Conservation (phyloP, 225 moss, liverwort and hornwort genomes). For the Polytrichum commune region DNA sequence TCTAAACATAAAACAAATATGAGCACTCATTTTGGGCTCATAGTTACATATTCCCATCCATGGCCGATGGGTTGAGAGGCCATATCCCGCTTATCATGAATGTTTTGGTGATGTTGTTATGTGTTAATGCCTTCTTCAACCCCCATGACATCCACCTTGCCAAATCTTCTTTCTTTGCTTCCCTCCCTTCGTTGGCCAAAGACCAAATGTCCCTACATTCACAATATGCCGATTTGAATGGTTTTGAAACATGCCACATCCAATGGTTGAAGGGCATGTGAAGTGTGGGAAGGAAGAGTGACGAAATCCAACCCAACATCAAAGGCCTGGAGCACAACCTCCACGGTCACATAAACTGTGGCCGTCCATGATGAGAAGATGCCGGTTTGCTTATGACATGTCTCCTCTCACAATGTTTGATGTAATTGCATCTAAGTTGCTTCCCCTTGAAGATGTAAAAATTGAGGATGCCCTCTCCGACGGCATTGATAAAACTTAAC, state of each 20-base stretch:
- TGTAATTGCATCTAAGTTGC: not conserved
- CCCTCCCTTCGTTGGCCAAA: not conserved
- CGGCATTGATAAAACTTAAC: not conserved
- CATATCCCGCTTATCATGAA: not conserved
- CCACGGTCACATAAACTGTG: not conserved
- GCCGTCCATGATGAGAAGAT: conserved; percentile 3
- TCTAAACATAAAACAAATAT: too few species aligned
- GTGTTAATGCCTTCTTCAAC: not conserved
- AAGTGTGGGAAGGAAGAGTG: conserved; percentile 5
- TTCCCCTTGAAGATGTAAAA: conserved; percentile 7
- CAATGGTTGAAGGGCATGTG: not conserved
- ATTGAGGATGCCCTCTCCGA: not conserved
- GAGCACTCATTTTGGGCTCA: too few species aligned
- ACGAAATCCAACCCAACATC: too few species aligned
- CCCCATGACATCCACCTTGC: not conserved
- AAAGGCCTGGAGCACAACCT: too few species aligned
- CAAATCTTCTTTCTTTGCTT: not conserved
- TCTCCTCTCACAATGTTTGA: not conserved
- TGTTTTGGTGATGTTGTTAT: not conserved
- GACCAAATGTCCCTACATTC: not conserved
- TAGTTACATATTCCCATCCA: not conserved
- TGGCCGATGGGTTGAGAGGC: conserved; percentile 1
- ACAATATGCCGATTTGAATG: not conserved
- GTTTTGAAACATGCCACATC: conserved; percentile 8
- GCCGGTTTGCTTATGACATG: not conserved